phyloP scores from a whole-genome alignment of 2,329 filamentous ascomycete genomes.

The Blumeria hordei region DNA sequence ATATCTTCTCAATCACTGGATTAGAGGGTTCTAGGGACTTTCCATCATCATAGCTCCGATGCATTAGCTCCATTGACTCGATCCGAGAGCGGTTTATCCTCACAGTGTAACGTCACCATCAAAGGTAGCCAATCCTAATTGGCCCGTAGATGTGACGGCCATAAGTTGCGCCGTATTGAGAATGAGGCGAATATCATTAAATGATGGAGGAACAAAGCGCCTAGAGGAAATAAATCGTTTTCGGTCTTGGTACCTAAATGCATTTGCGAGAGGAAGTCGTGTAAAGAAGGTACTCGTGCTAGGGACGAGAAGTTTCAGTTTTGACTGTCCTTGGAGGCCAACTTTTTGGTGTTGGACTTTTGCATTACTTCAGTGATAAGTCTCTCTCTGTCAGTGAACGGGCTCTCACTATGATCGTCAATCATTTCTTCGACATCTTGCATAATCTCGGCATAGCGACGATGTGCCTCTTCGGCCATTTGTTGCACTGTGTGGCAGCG shows the following conservation, averaged over 20 bases:
- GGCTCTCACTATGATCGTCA: conserved; percentile 55
- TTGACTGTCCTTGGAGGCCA: conserved; percentile 48
- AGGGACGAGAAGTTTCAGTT: conserved; percentile 77
- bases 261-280: conserved; percentile 59
- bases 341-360: conserved; percentile 46
- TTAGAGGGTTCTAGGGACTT: conserved; percentile 51
- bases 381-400: neutral
- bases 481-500: conserved; percentile 36
- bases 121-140: conserved; percentile 73
- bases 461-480: conserved; percentile 59
- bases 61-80: conserved; percentile 19
- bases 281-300: conserved; percentile 90
- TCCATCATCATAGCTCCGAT: conserved; percentile 44
- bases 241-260: conserved; percentile 74
- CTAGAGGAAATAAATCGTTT: conserved; percentile 71
- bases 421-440: conserved; percentile 79
- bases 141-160: conserved; percentile 53
- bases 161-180: conserved; percentile 90
- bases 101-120: conserved; percentile 90
- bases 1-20: conserved; percentile 44
- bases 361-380: no score
- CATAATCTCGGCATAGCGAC: conserved; percentile 87
- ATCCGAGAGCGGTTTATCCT: neutral
- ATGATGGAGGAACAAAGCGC: conserved; percentile 83
- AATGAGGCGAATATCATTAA: conserved; percentile 85